These are phyloP conservation scores for Bathelium albidoporum DNA, from an alignment of 495 filamentous ascomycete species.

Conservation along the genomic window DNA sequence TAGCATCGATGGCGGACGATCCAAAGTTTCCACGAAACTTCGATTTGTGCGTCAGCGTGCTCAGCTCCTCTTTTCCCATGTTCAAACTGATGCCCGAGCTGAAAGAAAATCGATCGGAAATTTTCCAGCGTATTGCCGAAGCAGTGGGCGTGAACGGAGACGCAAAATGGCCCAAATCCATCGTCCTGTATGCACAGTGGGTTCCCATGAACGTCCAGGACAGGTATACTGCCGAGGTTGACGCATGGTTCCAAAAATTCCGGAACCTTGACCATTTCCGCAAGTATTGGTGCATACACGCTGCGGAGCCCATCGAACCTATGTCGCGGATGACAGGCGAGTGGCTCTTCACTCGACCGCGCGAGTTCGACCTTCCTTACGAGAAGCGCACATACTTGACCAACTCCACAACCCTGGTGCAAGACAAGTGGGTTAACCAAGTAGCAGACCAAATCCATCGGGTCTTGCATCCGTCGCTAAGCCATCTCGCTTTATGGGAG, in stretches of 20 bases:
- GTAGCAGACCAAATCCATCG: constrained; percentile 27
- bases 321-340: constrained; percentile 32
- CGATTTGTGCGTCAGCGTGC: constrained; percentile 33
- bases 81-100: constrained; percentile 27
- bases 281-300: background rate
- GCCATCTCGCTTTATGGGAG: constrained; percentile 9
- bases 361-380: constrained; percentile 33
- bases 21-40: constrained; percentile 34
- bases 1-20: constrained; percentile 35
- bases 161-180: constrained; percentile 23
- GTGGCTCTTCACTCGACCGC: constrained; percentile 32
- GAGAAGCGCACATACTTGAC: constrained; percentile 33
- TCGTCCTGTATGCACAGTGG: constrained; percentile 37
- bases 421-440: constrained; percentile 31
- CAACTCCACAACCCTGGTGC: constrained; percentile 26
- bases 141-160: constrained; percentile 8
- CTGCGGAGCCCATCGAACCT: constrained; percentile 26
- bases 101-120: constrained; percentile 25
- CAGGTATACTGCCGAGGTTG: constrained; percentile 22
- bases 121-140: constrained; percentile 25
- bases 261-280: background rate
- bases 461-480: constrained; percentile 25
- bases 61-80: constrained; percentile 30
- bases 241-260: constrained; percentile 30
- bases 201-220: constrained; percentile 29